Evolutionary conservation across 73 alveolate species (phyloP), one percentile per base, ranked within the genome.

Genomic region (Paramecium biaurelia): DNA sequence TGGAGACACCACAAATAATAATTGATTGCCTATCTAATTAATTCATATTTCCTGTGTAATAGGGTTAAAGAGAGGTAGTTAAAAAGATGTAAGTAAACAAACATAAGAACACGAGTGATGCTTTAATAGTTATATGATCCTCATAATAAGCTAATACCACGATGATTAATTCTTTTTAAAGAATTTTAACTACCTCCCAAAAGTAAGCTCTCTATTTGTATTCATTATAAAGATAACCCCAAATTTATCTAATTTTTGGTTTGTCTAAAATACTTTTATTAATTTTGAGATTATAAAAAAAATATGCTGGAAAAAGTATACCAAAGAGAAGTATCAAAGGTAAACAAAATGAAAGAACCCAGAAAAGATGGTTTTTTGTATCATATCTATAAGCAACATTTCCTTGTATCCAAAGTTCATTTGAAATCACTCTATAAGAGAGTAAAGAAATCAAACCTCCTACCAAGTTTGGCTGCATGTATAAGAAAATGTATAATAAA

Each of bases 351-450:
- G 47, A 9, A 42, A 24, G 18, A 10, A 79, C 8, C 90, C 90
- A 79, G 11, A 21, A 14, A 11, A 20, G 14, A 41, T 79, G 72
- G 11, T 20, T 23, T 15, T n/a, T n/a, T 9, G 49, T 79, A 79
- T 79, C 72, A 42, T 43, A 79, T 79, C 70, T 21, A 79, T 79
- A 79, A 11, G 74, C 76, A 10, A 79, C 90, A 47, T 79, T 34
- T 79, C 74, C 45, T 43, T 79, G 11, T 2, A 79, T 23, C 42
- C 45, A 79, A n/a, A 59, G 14, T 43, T 37, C 28, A 24, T 34
- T 34, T 4, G 49, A 37, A 38, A 79, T 59, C 11, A 6, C 18
- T 79, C 90, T 38, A 30, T 18, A 38, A 7, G 90, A 79, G 23
- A 59, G 26, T 24, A 42, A 32, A 10, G 90, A 79, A 12, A 79